These are phyloP conservation scores for Cystobasidium tubakii DNA, from an alignment of 768 basidiomycete species.

Conservation along the genomic window DNA sequence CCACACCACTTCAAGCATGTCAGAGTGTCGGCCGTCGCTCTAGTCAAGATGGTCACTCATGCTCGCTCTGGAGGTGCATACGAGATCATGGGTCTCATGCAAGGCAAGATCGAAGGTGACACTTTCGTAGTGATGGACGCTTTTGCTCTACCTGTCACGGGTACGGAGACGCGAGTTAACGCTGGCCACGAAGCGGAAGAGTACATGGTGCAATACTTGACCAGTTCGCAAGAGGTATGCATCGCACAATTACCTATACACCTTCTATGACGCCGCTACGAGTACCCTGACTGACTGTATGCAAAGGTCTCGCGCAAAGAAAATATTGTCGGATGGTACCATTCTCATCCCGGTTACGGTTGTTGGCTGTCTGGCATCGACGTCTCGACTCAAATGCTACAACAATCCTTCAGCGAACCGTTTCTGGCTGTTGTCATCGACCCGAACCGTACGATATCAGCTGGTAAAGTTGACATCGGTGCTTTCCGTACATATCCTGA, in stretches of 20 bases:
- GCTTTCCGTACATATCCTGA: slow-evolving; percentile 97
- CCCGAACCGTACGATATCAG: slow-evolving; percentile 95
- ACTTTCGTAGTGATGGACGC: slow-evolving; percentile 75
- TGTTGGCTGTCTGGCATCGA: slow-evolving; percentile 99
- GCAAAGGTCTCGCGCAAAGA: slow-evolving; percentile 50
- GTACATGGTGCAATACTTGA: slow-evolving; percentile 93
- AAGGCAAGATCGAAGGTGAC: slow-evolving; percentile 69
- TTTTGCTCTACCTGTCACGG: slow-evolving; percentile 93
- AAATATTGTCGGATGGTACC: slow-evolving; percentile 93
- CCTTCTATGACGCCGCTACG: not conserved
- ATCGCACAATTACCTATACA: not conserved
- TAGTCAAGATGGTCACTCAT: slow-evolving; percentile 62
- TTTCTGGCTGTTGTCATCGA: slow-evolving; percentile 98
- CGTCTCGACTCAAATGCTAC: slow-evolving; percentile 90
- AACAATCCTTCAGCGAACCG: slow-evolving; percentile 91
- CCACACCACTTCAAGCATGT: slow-evolving; percentile 55
- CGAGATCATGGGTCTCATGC: slow-evolving; percentile 99
- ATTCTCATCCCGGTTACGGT: slow-evolving; percentile 97
- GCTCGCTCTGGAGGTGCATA: slow-evolving; percentile 93
- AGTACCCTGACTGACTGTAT: not conserved
- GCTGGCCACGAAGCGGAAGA: slow-evolving; percentile 92
- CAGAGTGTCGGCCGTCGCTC: slow-evolving; percentile 54
- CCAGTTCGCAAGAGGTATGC: slow-evolving; percentile 68
- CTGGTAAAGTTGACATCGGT: slow-evolving; percentile 97
- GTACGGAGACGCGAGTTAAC: slow-evolving; percentile 96